phyloP scores from a whole-genome alignment of 345 rosid species.

The thale cress (Arabidopsis thaliana) region TAIR10.1 NC_003075.7:398001-398500 shows the following conservation, averaged over 20 bases:
- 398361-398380: constrained; percentile 30
- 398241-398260: constrained; percentile 5
- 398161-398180: neutral
- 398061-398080: constrained; percentile 7
- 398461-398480: neutral
- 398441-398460: neutral
- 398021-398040: constrained; percentile 2
- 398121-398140: neutral
- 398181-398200: neutral
- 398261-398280: neutral
- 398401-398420: neutral
- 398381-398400: constrained; percentile 4
- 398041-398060: neutral
- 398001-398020: neutral
- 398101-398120: neutral
- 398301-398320: neutral
- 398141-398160: constrained; percentile 15
- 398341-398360: constrained; percentile 5
- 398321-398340: constrained; percentile 8
- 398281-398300: neutral
- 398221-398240: constrained; percentile 25
- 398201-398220: neutral
- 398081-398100: constrained; percentile 1
- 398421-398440: neutral
- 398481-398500: constrained; percentile 5